Base-by-base conservation (phyloP, 1,284 basidiomycete species). In the Ganoderma resinaceum region DNA sequence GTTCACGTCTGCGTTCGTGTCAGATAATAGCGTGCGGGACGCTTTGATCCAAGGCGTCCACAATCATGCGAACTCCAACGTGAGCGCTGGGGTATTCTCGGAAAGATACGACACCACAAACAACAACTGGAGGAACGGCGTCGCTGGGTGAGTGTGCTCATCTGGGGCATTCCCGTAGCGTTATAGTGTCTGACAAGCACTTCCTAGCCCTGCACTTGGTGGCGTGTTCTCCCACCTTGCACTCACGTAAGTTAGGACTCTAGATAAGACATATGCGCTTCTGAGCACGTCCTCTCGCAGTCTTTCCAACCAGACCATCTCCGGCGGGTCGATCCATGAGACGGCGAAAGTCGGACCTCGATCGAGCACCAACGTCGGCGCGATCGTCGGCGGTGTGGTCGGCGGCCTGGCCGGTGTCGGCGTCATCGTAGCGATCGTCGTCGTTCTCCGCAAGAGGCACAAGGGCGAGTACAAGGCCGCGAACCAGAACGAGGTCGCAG, bases 1-100 rank as follows among this genome's bases (percentile, higher is more conserved):
- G 49, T 75, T 76, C 65, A 73, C 78, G 1, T 74, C 77, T 1
- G 75, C 75, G 3, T 73, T 72, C n/a, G 66, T 69, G 20, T 66
- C 63, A 12, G 73, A 77, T 57, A 42, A 61, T 6, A 60, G 58
- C 33, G 69, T 76, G 7, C 74, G 74, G n/a, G 64, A 76, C 57
- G 26, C 60, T 3, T 55, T 79, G 7, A 72, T 79, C 16, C 31
- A 67, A 1, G 66, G 70, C 3, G 70, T 74, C 1, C 76, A 75
- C 75, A 61, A 60, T n/a, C 73, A 72, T n/a, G 72, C 73, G 3
- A 67, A 72, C 35, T 72, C 61, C 61, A 78, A 77, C 57, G 35
- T 38, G 26, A 74, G 77, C 2, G 31, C 59, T 1, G 74, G 72
- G 1, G 46, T 69, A 0, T 75, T 76, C 55, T 70, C 76, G 2